Percentiles rank a stretch among this genome's conserved stretches.
Evolutionary conservation across 2,329 filamentous ascomycete species (phyloP).

Genomic region (Aaosphaeria pasadenensis): DNA sequence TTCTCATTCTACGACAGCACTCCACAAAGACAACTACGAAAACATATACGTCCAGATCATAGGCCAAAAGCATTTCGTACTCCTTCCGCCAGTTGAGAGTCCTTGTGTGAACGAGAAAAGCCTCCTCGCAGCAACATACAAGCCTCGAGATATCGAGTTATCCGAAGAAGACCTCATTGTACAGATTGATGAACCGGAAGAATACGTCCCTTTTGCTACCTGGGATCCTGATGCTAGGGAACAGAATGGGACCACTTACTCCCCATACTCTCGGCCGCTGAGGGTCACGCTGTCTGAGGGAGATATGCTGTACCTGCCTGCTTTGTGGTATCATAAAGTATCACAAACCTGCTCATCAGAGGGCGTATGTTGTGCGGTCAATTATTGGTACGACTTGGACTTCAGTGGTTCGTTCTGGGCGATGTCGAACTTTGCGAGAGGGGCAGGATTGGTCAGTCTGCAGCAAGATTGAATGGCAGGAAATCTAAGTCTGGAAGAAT

Average conservation of each 20-base stretch:
- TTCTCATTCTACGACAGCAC: constrained; percentile 63
- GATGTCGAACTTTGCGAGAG: constrained; percentile 51
- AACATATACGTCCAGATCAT: constrained; percentile 78
- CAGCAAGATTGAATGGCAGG: too few relatives aligned
- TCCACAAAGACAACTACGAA: constrained; percentile 83
- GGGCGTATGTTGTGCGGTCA: constrained; percentile 73
- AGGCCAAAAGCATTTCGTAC: constrained; percentile 70
- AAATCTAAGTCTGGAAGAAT: too few relatives aligned
- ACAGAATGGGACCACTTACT: constrained; percentile 53
- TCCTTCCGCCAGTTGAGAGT: constrained; percentile 69
- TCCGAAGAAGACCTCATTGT: constrained; percentile 10
- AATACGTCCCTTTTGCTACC: constrained; percentile 63
- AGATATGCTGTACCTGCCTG: constrained; percentile 79
- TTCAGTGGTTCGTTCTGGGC: constrained; percentile 69
- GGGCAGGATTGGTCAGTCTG: constrained; percentile 15
- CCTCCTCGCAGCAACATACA: constrained; percentile 60
- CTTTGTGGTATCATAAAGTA: constrained; percentile 81
- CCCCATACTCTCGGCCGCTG: constrained; percentile 57
- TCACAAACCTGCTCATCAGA: constrained; percentile 66
- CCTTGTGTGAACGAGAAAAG: constrained; percentile 65
- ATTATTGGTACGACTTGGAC: constrained; percentile 86
- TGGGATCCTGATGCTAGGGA: constrained; percentile 69
- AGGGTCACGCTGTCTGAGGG: constrained; percentile 68
- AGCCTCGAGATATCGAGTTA: constrained; percentile 4
- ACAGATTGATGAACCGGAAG: constrained; percentile 30